Conservation (phyloP, 805 yeast species). For the Candida nanaspora region DNA sequence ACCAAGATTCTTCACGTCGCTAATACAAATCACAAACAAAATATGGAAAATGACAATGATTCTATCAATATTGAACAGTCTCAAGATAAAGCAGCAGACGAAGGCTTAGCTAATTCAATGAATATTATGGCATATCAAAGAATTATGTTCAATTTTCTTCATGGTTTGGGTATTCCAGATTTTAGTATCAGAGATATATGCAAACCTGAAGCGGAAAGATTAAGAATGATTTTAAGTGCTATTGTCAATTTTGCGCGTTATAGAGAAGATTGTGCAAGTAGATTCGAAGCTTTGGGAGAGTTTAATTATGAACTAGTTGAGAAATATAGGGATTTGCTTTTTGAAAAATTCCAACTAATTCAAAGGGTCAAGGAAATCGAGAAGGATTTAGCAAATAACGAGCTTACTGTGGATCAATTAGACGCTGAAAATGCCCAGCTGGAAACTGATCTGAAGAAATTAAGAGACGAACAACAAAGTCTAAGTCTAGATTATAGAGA, state of each 20-base stretch:
- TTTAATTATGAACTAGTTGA: constrained; percentile 44
- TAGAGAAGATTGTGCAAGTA: constrained; percentile 67
- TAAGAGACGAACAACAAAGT: constrained; percentile 56
- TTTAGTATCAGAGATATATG: constrained; percentile 67
- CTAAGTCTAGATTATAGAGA: constrained; percentile 53
- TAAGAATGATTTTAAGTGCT: constrained; percentile 66
- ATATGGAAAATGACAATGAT: constrained; percentile 9
- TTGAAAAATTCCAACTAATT: constrained; percentile 31
- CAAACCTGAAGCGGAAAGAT: constrained; percentile 68
- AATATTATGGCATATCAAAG: constrained; percentile 50
- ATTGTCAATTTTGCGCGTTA: constrained; percentile 81
- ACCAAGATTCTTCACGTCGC: constrained; percentile 11
- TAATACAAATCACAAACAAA: constrained; percentile 18
- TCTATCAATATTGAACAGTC: constrained; percentile 10
- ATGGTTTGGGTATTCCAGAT: constrained; percentile 71
- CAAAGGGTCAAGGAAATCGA: constrained; percentile 11
- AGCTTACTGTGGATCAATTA: constrained; percentile 33
- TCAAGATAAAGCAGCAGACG: background rate
- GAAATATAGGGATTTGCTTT: constrained; percentile 35
- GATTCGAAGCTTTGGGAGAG: constrained; percentile 56
- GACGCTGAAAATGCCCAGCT: constrained; percentile 45
- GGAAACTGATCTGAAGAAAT: constrained; percentile 53
- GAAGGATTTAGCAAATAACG: constrained; percentile 13
- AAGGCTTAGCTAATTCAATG: constrained; percentile 29
- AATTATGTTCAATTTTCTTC: constrained; percentile 54